Conservation (phyloP, 2,329 filamentous ascomycete genomes). For the Cercospora citrullina region DNA sequence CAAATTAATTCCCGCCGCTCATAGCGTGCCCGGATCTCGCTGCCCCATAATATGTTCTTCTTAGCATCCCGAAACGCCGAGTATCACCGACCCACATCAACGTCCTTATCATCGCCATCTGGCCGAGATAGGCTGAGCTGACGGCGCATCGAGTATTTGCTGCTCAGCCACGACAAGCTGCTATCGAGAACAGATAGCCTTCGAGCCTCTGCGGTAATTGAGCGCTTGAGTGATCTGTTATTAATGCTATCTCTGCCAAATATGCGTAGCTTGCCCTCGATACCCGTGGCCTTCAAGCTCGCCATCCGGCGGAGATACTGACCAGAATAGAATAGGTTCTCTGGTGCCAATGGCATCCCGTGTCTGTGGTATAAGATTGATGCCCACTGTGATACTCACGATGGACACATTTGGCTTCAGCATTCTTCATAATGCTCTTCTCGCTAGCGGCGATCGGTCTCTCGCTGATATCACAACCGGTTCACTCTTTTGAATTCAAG, state of each 20-base stretch:
- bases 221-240: background rate
- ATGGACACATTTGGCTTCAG: background rate
- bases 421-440: background rate
- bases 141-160: background rate
- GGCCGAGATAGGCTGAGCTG: constrained; percentile 12
- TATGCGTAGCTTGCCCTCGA: background rate
- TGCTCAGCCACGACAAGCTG: background rate
- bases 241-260: background rate
- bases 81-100: background rate
- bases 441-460: background rate
- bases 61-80: background rate
- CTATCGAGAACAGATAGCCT: background rate
- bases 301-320: background rate
- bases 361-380: background rate
- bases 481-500: constrained; percentile 20
- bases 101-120: background rate
- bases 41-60: background rate
- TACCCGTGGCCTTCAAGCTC: background rate
- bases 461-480: background rate
- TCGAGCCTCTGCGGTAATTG: background rate
- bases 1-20: background rate
- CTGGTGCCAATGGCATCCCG: background rate
- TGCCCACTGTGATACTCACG: background rate
- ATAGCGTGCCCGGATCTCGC: background rate
- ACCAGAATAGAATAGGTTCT: background rate